Percentiles rank a stretch among this genome's conserved stretches.
Evolutionary conservation across 1,284 basidiomycete species (phyloP).

Genomic region (Malassezia equina): DNA sequence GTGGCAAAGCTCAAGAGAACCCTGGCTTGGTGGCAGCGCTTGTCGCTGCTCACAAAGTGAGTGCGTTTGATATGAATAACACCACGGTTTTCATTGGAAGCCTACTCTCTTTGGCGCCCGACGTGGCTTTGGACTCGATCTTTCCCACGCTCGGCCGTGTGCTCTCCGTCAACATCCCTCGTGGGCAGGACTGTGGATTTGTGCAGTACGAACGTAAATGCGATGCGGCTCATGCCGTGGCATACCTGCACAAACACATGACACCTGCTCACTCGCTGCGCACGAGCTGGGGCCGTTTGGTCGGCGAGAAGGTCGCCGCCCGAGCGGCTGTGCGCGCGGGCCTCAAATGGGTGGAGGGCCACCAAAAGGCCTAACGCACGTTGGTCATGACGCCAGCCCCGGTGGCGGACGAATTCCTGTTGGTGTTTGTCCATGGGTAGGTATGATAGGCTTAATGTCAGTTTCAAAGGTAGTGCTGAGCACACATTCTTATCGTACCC

Average conservation of each 20-base stretch:
- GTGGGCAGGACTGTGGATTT: conserved; percentile 88
- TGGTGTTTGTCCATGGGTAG: conserved; percentile 17
- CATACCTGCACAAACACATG: conserved; percentile 50
- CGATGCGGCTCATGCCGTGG: conserved; percentile 68
- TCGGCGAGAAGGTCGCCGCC: conserved; percentile 46
- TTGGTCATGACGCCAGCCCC: background rate
- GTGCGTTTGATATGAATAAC: conserved; percentile 42
- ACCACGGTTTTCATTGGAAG: conserved; percentile 47
- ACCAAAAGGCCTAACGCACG: background rate
- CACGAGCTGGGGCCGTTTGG: conserved; percentile 71
- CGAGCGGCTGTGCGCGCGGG: conserved; percentile 28
- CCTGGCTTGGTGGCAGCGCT: conserved; percentile 10
- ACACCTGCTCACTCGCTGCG: conserved; percentile 89
- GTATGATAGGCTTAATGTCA: conserved; percentile 23
- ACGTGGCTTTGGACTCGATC: conserved; percentile 38
- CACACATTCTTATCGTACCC: conserved; percentile 68
- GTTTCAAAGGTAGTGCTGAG: conserved; percentile 63
- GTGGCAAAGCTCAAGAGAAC: background rate
- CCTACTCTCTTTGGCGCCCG: conserved; percentile 40
- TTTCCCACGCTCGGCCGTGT: conserved; percentile 45
- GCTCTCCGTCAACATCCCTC: conserved; percentile 70
- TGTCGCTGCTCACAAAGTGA: conserved; percentile 5
- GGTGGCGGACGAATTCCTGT: background rate
- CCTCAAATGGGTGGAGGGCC: conserved; percentile 17
- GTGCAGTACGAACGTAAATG: conserved; percentile 84